Evolutionary conservation across 2,329 filamentous ascomycete genomes (phyloP).

Genomic region (Xylaria sp.): DNA sequence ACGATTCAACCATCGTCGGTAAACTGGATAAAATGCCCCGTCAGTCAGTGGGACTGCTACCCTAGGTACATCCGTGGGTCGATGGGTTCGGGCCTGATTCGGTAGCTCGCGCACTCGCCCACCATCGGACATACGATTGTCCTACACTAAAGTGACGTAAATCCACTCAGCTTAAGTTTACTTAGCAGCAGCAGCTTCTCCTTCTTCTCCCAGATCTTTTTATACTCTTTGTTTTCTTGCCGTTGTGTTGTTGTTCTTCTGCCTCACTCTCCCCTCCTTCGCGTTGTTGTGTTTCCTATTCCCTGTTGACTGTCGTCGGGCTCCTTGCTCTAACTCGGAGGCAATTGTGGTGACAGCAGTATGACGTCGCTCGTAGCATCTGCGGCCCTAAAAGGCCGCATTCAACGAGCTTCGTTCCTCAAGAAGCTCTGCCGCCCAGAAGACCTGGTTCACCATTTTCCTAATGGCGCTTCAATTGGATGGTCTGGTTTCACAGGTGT

Average conservation of each 20-base stretch:
- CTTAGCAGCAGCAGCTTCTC: slow-evolving; percentile 5
- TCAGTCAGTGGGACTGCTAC: slow-evolving; percentile 15
- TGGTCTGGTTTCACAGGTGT: slow-evolving; percentile 93
- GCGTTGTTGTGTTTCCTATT: background rate
- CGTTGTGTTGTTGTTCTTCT: slow-evolving; percentile 11
- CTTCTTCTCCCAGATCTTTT: background rate
- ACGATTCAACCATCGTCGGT: background rate
- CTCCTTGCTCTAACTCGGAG: slow-evolving; percentile 15
- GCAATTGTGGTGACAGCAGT: slow-evolving; percentile 23
- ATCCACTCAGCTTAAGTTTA: slow-evolving; percentile 2
- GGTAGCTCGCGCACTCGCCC: slow-evolving; percentile 12
- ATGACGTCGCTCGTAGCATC: slow-evolving; percentile 66
- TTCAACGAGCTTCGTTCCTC: slow-evolving; percentile 77
- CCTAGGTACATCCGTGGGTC: slow-evolving; percentile 3
- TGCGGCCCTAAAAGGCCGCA: slow-evolving; percentile 75
- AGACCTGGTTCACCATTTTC: slow-evolving; percentile 81
- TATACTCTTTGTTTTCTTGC: slow-evolving; percentile 7
- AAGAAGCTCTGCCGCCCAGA: slow-evolving; percentile 80
- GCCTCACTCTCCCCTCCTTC: slow-evolving; percentile 8
- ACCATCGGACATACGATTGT: slow-evolving; percentile 12
- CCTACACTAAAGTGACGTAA: slow-evolving; percentile 13
- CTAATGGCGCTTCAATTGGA: slow-evolving; percentile 83
- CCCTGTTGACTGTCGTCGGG: slow-evolving; percentile 11
- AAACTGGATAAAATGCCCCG: slow-evolving; percentile 11
- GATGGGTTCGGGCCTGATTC: slow-evolving; percentile 19